phyloP scores from a whole-genome alignment of 805 yeast genomes.

The Candida succiphila region DNA sequence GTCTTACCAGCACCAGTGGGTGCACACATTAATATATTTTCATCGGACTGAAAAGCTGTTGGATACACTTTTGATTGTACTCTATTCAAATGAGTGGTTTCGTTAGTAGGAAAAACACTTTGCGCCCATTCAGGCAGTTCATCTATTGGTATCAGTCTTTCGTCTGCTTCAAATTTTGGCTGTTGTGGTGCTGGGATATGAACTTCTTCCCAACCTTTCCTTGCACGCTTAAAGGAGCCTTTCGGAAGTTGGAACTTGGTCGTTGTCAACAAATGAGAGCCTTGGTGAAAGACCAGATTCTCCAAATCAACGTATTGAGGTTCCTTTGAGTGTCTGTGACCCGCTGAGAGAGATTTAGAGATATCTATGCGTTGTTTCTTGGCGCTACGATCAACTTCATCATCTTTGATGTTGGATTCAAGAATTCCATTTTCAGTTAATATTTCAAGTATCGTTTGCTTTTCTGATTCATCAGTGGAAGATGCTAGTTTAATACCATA shows the following conservation, averaged over 20 bases:
- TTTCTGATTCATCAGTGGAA: constrained; percentile 20
- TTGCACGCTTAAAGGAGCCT: constrained; percentile 72
- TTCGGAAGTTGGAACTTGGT: constrained; percentile 66
- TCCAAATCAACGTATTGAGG: constrained; percentile 58
- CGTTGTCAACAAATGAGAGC: constrained; percentile 56
- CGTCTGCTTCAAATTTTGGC: constrained; percentile 24
- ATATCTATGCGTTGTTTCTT: not conserved
- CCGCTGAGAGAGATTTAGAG: not conserved
- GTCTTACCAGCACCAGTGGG: constrained; percentile 99
- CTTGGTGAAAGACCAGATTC: constrained; percentile 58
- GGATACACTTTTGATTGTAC: constrained; percentile 81
- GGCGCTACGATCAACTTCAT: not conserved
- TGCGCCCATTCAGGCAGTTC: constrained; percentile 79
- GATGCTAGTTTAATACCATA: constrained; percentile 18
- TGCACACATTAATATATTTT: constrained; percentile 79
- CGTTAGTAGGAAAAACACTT: constrained; percentile 57
- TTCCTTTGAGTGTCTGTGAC: constrained; percentile 11
- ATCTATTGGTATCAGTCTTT: constrained; percentile 43
- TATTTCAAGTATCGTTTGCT: constrained; percentile 25
- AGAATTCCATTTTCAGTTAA: constrained; percentile 27
- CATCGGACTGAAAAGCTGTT: constrained; percentile 60
- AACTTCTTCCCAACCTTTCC: constrained; percentile 74
- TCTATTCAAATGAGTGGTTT: constrained; percentile 61
- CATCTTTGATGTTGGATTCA: not conserved
- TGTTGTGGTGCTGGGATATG: constrained; percentile 80